These are phyloP conservation scores for Blastosporella zonata DNA, from an alignment of 1,284 basidiomycete species.

Conservation along the genomic window DNA sequence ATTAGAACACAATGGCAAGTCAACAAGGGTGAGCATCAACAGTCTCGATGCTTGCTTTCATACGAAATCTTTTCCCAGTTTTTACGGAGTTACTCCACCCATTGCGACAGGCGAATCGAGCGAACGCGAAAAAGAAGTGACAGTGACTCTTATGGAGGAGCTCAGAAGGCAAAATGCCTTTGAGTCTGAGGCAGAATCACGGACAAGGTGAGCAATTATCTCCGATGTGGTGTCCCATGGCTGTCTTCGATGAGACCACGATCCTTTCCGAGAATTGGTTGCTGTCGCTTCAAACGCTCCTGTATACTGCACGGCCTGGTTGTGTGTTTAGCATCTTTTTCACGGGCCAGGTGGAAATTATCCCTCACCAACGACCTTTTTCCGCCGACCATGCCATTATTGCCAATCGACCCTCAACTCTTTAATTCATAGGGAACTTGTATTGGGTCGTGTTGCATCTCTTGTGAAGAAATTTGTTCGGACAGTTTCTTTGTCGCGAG, in stretches of 20 bases:
- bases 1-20: conserved; percentile 32
- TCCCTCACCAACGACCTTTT: conserved; percentile 10
- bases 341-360: conserved; percentile 11
- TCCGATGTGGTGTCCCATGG: conserved; percentile 8
- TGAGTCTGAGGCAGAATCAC: conserved; percentile 87
- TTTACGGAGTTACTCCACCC: conserved; percentile 84
- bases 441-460: conserved; percentile 86
- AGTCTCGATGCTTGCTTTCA: not conserved
- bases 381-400: conserved; percentile 5
- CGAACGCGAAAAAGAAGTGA: conserved; percentile 78
- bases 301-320: conserved; percentile 6
- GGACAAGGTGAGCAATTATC: conserved; percentile 68
- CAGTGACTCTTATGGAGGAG: conserved; percentile 85
- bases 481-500: conserved; percentile 74
- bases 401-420: conserved; percentile 16
- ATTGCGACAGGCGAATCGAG: conserved; percentile 81
- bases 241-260: conserved; percentile 11
- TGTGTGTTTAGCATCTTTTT: conserved; percentile 1
- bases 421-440: conserved; percentile 71
- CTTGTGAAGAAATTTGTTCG: conserved; percentile 95
- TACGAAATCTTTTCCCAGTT: conserved; percentile 38
- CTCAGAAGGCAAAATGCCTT: conserved; percentile 85
- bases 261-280: conserved; percentile 11
- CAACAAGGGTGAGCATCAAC: conserved; percentile 32
- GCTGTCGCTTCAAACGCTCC: conserved; percentile 6